Base-by-base conservation (phyloP, 768 basidiomycete genomes). In the Agrocybe praecox region DNA sequence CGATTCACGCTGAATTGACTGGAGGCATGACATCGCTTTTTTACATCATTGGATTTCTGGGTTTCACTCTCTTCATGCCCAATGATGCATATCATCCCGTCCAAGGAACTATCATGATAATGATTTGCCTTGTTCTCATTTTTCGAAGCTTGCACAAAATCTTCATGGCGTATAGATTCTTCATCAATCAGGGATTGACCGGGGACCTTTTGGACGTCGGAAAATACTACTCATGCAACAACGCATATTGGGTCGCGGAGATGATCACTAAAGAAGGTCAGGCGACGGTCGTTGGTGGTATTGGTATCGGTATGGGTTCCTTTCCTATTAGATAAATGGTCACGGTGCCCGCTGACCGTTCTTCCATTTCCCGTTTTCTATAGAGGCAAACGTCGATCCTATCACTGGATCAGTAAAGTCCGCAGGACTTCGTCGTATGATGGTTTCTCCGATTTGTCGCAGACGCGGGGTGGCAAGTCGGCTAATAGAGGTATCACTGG, bases 381-480 rank as follows among this genome's bases (percentile, higher is more conserved):
- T 48, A 40, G 36, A 33, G 7, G 42, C 55, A 7, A 51, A 46
- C 19, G 32, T 6, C 6, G 62, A 62, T 36, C 60, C 60, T 12
- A 53, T 43, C 10, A 45, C 33, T 40, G 36, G 36, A 40, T n/a
- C 14, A 40, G n/a, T 14, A 3, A 14, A 6, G 14, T 40, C 14
- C 24, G 63, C 46, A 1, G 65, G 65, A 52, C 57, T 69, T 12
- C 64, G 67, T 19, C 61, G 67, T 9, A 63, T 69, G 64, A 46
- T 61, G 6, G 65, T 69, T 1, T 67, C 65, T 10, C 50, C 54
- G 18, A 40, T 51, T 14, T 58, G 65, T 46, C 65, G 65, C 7
- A 52, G 65, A 49, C 62, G 58, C 6, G 58, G 65, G 6, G 52
- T 69, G 15, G 68, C 44, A 5, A 50, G 49, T 29, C 49, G 46